phyloP scores from a whole-genome alignment of 176 grass and related monocot genomes.

The Hordeum vulgare region DNA sequence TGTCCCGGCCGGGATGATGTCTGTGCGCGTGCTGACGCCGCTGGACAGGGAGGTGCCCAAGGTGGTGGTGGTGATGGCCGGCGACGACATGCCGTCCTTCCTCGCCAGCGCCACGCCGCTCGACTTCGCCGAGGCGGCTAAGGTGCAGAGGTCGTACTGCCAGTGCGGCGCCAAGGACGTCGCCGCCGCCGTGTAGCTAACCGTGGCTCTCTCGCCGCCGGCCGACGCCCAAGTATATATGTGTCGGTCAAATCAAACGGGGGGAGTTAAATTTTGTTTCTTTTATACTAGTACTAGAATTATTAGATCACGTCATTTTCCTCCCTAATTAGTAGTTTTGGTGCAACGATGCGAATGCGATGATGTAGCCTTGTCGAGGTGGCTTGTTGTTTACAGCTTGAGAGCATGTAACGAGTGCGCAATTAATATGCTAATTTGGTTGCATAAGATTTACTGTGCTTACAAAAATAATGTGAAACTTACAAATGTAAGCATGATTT shows the following conservation, averaged over 20 bases:
- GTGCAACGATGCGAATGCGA: neutral
- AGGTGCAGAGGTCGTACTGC: neutral
- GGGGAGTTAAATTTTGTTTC: conserved; percentile 14
- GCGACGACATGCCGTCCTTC: conserved; percentile 45
- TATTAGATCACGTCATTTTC: neutral
- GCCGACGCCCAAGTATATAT: neutral
- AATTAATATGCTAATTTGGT: neutral
- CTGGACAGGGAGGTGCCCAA: conserved; percentile 43
- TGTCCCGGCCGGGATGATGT: neutral
- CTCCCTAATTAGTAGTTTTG: neutral
- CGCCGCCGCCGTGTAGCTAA: conserved; percentile 5
- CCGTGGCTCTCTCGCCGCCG: neutral
- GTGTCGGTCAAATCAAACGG: neutral
- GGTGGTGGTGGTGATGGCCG: conserved; percentile 65
- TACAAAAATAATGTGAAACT: neutral
- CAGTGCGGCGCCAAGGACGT: neutral
- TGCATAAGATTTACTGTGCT: neutral
- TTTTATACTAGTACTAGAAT: neutral
- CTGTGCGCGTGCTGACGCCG: conserved; percentile 26
- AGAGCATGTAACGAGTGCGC: neutral
- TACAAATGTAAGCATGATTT: neutral
- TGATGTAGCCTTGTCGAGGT: neutral
- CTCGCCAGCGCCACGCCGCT: conserved; percentile 44
- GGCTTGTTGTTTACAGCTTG: neutral
- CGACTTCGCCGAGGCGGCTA: neutral